These are phyloP conservation scores for Ceratobasidium sp. DNA, from an alignment of 1,284 basidiomycete genomes.

Conservation along the genomic window DNA sequence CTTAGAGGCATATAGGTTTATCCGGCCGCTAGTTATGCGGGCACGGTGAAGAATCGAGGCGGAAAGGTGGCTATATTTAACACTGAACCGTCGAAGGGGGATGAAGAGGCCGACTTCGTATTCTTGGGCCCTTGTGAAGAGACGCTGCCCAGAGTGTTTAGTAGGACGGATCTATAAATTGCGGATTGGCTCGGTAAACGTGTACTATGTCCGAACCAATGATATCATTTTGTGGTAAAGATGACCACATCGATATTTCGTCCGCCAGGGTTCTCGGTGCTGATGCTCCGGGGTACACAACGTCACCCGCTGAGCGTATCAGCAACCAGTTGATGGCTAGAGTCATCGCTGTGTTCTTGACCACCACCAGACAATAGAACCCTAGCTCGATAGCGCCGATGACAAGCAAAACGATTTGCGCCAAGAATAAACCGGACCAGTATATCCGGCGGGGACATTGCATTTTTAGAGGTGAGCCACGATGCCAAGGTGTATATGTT, in stretches of 20 bases:
- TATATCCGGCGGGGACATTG: too few species aligned
- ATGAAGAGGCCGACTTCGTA: constrained; percentile 57
- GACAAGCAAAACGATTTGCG: too few species aligned
- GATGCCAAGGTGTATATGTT: too few species aligned
- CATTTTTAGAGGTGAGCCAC: too few species aligned
- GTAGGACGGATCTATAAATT: not conserved
- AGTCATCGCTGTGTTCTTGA: too few species aligned
- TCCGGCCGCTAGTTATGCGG: constrained; percentile 57
- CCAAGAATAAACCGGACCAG: too few species aligned
- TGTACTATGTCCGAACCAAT: not conserved
- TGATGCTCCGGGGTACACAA: too few species aligned
- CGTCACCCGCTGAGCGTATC: too few species aligned
- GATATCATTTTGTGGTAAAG: not conserved
- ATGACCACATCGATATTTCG: not conserved
- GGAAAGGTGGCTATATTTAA: constrained; percentile 69
- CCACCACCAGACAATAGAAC: too few species aligned
- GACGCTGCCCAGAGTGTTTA: constrained; percentile 47
- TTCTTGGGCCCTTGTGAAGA: constrained; percentile 60
- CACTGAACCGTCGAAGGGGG: constrained; percentile 56
- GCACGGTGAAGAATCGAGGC: constrained; percentile 50
- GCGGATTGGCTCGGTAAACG: not conserved
- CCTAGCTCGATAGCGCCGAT: too few species aligned
- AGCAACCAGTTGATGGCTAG: too few species aligned
- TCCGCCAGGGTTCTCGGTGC: too few species aligned
- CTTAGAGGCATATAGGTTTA: constrained; percentile 51